These are phyloP conservation scores for Sporobolomyces phaffii DNA, from an alignment of 768 basidiomycete species.

Conservation along the genomic window DNA sequence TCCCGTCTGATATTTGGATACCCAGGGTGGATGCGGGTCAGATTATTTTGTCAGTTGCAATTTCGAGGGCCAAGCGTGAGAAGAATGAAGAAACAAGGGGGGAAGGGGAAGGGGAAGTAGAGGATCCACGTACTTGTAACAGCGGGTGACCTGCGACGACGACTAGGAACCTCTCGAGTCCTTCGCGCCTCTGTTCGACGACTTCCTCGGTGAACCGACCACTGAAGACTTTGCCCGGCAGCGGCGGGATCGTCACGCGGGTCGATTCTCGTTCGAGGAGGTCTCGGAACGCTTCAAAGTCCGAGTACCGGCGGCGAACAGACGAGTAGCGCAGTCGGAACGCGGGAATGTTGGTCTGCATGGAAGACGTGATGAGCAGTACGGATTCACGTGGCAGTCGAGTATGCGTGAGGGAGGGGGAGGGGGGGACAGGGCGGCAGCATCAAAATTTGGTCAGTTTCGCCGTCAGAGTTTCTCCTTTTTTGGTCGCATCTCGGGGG, in stretches of 20 bases:
- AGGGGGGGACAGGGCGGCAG: no score
- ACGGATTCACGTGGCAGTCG: no score
- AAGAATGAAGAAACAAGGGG: not conserved
- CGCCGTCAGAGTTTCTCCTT: no score
- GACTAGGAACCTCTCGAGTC: slow-evolving; percentile 86
- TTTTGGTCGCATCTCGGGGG: no score
- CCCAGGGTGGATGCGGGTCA: no score
- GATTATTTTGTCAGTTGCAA: no score
- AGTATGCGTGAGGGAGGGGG: no score
- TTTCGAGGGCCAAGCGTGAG: no score
- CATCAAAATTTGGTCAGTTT: no score
- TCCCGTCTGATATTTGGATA: slow-evolving; percentile 38
- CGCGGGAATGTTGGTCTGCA: slow-evolving; percentile 92
- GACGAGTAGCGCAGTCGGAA: slow-evolving; percentile 93
- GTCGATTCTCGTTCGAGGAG: slow-evolving; percentile 95
- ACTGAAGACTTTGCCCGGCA: slow-evolving; percentile 97
- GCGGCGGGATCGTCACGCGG: slow-evolving; percentile 91
- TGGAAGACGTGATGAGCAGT: not conserved
- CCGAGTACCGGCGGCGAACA: slow-evolving; percentile 80
- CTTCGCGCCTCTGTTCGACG: slow-evolving; percentile 84
- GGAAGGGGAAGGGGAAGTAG: slow-evolving; percentile 63
- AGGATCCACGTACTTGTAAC: slow-evolving; percentile 67
- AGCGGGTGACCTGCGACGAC: slow-evolving; percentile 96
- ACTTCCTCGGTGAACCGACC: slow-evolving; percentile 97
- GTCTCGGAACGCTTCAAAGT: slow-evolving; percentile 95